Conservation (phyloP, 2,329 filamentous ascomycete species). For the Aspergillus thermomutatus region DNA sequence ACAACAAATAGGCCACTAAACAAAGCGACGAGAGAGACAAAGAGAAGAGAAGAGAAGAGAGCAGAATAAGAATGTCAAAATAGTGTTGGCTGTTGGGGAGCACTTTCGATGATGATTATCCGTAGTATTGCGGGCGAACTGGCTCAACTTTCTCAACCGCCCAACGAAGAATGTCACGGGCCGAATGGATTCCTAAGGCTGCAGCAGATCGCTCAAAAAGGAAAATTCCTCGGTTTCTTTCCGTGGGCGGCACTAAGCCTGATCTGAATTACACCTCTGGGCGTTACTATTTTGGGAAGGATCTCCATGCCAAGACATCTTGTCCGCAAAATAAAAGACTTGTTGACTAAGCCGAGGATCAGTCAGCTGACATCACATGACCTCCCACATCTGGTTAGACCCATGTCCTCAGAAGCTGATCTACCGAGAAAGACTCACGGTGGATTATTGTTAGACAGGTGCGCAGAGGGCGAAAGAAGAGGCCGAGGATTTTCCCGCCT, state of each 20-base stretch:
- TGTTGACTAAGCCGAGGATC: neutral
- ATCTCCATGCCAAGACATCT: neutral
- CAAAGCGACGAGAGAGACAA: slow-evolving; percentile 4
- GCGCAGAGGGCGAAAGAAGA: neutral
- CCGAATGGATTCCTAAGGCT: neutral
- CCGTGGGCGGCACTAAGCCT: neutral
- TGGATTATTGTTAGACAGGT: neutral
- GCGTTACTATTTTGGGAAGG: neutral
- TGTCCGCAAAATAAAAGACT: neutral
- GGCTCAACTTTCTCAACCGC: slow-evolving; percentile 2
- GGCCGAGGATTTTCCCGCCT: neutral
- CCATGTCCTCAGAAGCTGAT: neutral
- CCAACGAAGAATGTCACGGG: slow-evolving; percentile 1
- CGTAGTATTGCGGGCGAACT: neutral
- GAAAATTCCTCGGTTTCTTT: slow-evolving; percentile 2
- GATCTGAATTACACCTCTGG: neutral
- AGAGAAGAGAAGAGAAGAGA: neutral
- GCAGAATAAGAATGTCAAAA: neutral
- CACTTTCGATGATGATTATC: neutral
- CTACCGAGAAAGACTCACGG: neutral
- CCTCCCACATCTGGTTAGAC: neutral
- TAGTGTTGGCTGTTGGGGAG: slow-evolving; percentile 4
- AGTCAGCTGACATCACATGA: neutral
- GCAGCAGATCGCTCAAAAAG: neutral
- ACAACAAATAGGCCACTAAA: slow-evolving; percentile 2